phyloP scores from a whole-genome alignment of 2,329 filamentous ascomycete genomes.

The Cercospora janseana region DNA sequence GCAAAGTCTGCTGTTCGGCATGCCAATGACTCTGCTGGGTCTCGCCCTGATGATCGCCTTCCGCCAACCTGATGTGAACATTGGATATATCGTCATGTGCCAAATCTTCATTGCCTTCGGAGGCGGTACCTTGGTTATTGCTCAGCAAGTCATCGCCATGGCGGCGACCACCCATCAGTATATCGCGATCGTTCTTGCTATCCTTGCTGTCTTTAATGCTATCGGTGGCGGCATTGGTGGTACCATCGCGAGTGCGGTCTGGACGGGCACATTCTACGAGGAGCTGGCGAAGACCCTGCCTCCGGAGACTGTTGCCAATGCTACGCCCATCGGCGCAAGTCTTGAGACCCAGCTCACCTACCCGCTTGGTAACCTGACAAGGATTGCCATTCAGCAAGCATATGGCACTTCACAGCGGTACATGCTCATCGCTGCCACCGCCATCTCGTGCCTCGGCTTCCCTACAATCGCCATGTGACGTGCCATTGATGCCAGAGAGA shows the following conservation, averaged over 20 bases:
- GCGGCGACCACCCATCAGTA: slow-evolving; percentile 43
- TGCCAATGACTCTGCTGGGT: slow-evolving; percentile 35
- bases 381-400: slow-evolving; percentile 15
- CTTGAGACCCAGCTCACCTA: slow-evolving; percentile 16
- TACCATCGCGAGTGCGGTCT: slow-evolving; percentile 29
- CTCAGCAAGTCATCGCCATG: slow-evolving; percentile 60
- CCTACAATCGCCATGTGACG: slow-evolving; percentile 19
- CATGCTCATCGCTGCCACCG: slow-evolving; percentile 21
- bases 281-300: slow-evolving; percentile 24
- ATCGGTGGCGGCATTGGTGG: slow-evolving; percentile 56
- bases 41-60: slow-evolving; percentile 35
- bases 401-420: slow-evolving; percentile 17
- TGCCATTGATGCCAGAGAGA: slow-evolving; percentile 16
- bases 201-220: slow-evolving; percentile 25
- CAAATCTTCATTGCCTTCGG: slow-evolving; percentile 61
- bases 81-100: slow-evolving; percentile 53
- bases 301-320: slow-evolving; percentile 11
- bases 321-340: slow-evolving; percentile 8
- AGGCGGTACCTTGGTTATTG: slow-evolving; percentile 58
- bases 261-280: slow-evolving; percentile 28
- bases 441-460: slow-evolving; percentile 15
- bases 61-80: slow-evolving; percentile 39
- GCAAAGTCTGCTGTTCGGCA: slow-evolving; percentile 36
- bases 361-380: slow-evolving; percentile 14
- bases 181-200: slow-evolving; percentile 30